Percentiles rank a stretch among this genome's conserved stretches.
phyloP scores from a whole-genome alignment of 495 filamentous ascomycete species.

The Podospora australis region DNA sequence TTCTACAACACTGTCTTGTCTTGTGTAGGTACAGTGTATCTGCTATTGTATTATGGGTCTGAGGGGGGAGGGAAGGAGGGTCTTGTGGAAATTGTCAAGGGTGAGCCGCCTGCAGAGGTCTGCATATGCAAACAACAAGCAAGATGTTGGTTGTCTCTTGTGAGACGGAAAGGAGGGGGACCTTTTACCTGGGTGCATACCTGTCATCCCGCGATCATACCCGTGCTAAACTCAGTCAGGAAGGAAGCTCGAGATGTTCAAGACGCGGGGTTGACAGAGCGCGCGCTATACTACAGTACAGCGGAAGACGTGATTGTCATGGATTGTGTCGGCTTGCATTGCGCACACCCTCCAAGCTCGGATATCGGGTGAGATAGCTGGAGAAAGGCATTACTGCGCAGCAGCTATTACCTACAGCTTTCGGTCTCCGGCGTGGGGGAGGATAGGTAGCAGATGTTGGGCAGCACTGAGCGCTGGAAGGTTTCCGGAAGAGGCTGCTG shows the following conservation, averaged over 20 bases:
- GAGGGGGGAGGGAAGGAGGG: background rate
- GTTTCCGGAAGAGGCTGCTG: background rate
- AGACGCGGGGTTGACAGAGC: conserved; percentile 10
- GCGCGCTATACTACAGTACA: no score
- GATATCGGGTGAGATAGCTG: background rate
- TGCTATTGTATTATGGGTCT: background rate
- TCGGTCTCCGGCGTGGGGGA: background rate
- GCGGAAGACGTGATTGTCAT: background rate
- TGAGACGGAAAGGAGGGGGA: no score
- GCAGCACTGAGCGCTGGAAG: background rate
- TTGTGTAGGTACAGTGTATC: no score
- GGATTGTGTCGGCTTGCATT: conserved; percentile 10
- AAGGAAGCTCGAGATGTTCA: conserved; percentile 9
- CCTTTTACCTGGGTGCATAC: no score
- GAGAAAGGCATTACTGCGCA: background rate
- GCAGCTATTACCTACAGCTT: background rate
- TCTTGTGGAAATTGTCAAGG: no score
- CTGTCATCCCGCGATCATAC: conserved; percentile 8
- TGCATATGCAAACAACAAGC: background rate
- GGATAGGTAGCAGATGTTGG: background rate
- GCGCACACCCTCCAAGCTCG: background rate
- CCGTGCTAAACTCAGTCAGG: conserved; percentile 18
- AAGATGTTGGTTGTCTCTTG: background rate
- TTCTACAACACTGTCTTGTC: no score
- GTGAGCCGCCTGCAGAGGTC: no score